Evolutionary conservation across 2,329 filamentous ascomycete genomes (phyloP).

Genomic region (Alternaria sp.): DNA sequence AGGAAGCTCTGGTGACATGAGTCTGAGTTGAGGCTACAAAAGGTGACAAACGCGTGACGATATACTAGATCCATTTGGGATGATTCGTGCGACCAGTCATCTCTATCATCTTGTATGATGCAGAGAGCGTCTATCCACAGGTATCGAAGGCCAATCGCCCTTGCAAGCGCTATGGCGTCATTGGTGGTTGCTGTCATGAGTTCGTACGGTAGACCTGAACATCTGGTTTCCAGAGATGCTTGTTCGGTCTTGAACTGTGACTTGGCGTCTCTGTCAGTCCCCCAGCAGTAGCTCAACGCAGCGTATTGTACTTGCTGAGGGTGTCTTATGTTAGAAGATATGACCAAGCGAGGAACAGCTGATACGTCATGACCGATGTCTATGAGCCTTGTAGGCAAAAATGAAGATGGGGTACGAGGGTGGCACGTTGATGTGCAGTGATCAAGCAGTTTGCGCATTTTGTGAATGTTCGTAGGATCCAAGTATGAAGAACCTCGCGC

Average conservation of each 20-base stretch:
- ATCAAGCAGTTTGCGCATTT: fast-evolving
- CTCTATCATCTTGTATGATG: not conserved
- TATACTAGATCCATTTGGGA: not conserved
- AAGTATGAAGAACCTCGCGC: too few relatives aligned
- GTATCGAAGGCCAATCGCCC: not conserved
- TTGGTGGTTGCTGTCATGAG: not conserved
- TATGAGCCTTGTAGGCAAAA: not conserved
- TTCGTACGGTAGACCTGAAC: fast-evolving
- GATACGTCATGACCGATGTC: not conserved
- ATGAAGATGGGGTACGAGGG: not conserved
- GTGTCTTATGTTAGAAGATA: fast-evolving
- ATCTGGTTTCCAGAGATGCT: fast-evolving
- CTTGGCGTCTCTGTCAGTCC: fast-evolving
- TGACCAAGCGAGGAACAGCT: fast-evolving
- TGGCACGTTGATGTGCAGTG: not conserved
- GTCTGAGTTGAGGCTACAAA: not conserved
- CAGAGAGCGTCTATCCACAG: not conserved
- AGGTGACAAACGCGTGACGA: not conserved
- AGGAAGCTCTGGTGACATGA: not conserved
- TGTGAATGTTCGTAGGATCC: not conserved
- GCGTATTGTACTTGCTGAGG: not conserved
- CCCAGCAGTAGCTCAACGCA: not conserved
- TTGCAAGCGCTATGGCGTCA: not conserved
- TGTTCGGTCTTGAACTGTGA: not conserved
- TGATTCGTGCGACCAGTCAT: not conserved